These are phyloP conservation scores for Backusella sp. DNA, from an alignment of 192 early-diverging fungal genomes.

Conservation along the genomic window DNA sequence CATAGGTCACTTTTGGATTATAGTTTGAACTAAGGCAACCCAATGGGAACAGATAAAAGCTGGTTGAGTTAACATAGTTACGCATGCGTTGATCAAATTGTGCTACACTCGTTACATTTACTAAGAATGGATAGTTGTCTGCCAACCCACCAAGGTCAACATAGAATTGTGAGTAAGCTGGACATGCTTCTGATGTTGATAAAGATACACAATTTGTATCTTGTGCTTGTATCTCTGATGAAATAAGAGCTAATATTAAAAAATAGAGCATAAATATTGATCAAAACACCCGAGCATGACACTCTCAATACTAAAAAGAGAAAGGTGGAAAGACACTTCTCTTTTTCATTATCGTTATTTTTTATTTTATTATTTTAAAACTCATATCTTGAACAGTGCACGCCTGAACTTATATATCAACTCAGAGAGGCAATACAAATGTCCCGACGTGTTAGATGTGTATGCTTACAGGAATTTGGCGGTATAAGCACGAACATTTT, in stretches of 20 bases:
- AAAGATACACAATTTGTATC: conserved; percentile 13
- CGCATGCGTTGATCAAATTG: conserved; percentile 19
- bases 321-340: background rate
- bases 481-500: background rate
- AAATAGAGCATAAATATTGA: background rate
- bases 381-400: background rate
- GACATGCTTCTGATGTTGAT: conserved; percentile 10
- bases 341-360: background rate
- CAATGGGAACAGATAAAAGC: conserved; percentile 13
- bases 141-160: conserved; percentile 10
- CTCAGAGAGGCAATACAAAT: background rate
- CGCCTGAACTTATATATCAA: background rate
- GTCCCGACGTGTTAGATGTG: background rate
- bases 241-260: background rate
- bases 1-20: conserved; percentile 21
- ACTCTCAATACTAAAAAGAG: background rate
- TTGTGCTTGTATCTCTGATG: background rate
- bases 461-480: background rate
- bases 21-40: conserved; percentile 21
- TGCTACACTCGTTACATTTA: conserved; percentile 17
- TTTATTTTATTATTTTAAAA: background rate
- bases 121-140: conserved; percentile 6
- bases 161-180: conserved; percentile 28
- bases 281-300: background rate
- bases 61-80: conserved; percentile 15